Conservation (phyloP, 1,139 yeast genomes). For the Saccharomyces hybrid region DNA sequence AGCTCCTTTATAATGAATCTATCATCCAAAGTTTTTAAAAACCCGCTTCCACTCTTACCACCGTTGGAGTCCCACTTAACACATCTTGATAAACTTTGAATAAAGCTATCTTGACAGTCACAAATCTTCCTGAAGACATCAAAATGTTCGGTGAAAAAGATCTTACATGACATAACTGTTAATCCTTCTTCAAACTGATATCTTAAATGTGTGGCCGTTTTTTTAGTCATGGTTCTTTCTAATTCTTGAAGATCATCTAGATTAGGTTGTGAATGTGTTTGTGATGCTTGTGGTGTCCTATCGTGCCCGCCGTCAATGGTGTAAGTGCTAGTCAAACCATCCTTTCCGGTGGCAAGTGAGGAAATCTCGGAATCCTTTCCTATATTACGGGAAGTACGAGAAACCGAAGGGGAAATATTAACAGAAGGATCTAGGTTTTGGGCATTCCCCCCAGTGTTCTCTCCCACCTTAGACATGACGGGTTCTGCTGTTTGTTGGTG, state of each 20-base stretch:
- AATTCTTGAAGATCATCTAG: conserved; percentile 24
- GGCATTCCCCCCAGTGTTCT: not conserved
- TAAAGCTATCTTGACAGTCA: conserved; percentile 65
- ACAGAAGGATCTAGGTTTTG: not conserved
- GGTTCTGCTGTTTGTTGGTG: conserved; percentile 31
- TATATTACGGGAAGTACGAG: not conserved
- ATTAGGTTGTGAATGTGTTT: conserved; percentile 5
- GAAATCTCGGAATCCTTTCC: not conserved
- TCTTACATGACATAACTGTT: conserved; percentile 80
- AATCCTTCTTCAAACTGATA: conserved; percentile 86
- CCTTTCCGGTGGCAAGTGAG: not conserved
- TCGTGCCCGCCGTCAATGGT: not conserved
- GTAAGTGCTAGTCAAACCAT: not conserved
- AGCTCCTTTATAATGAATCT: conserved; percentile 84
- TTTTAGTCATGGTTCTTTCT: conserved; percentile 68
- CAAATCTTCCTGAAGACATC: conserved; percentile 66
- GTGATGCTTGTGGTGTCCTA: not conserved
- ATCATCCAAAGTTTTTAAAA: conserved; percentile 85
- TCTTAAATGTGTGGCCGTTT: conserved; percentile 81
- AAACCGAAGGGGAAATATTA: not conserved
- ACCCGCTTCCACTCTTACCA: conserved; percentile 93
- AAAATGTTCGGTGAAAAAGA: conserved; percentile 92
- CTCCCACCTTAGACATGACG: not conserved
- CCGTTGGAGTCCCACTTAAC: conserved; percentile 94
- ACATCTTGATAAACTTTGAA: conserved; percentile 87